These are phyloP conservation scores for Debaryomyces tyrocola DNA, from an alignment of 805 yeast species.

Conservation along the genomic window DNA sequence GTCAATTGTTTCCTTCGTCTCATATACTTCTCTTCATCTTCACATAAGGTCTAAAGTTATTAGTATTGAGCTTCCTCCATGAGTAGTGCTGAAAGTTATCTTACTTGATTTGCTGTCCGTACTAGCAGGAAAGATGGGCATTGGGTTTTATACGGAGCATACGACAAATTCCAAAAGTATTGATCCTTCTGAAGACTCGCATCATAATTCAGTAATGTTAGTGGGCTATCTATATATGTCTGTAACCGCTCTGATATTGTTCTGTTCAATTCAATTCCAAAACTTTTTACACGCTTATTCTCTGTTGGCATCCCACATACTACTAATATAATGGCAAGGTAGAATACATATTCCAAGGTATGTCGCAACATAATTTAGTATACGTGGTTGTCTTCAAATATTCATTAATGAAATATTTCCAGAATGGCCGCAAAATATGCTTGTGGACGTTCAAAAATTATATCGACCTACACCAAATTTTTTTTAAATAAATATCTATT, in stretches of 20 bases:
- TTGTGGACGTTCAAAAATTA: too few species aligned
- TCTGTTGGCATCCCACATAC: too few species aligned
- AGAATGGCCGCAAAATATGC: too few species aligned
- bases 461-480: neutral
- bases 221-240: neutral
- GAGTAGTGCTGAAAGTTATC: conserved; percentile 1
- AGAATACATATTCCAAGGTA: too few species aligned
- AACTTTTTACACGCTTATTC: too few species aligned
- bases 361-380: too few species aligned
- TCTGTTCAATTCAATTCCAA: too few species aligned
- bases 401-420: too few species aligned
- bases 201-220: neutral
- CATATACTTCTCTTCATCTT: conserved; percentile 26
- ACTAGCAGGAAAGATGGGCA: conserved; percentile 22
- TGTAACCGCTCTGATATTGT: too few species aligned
- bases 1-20: conserved; percentile 27
- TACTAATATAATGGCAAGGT: too few species aligned
- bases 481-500: conserved; percentile 16
- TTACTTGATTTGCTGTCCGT: conserved; percentile 19
- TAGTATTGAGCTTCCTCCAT: conserved; percentile 6
- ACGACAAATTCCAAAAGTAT: conserved; percentile 14
- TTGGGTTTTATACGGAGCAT: conserved; percentile 24
- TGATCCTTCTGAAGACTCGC: neutral
- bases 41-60: conserved; percentile 12
- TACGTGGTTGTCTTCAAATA: too few species aligned